Evolutionary conservation across 108 stramenopile species (phyloP), one percentile per base, ranked within the genome.

Genomic region (Fragilariopsis cylindrus): DNA sequence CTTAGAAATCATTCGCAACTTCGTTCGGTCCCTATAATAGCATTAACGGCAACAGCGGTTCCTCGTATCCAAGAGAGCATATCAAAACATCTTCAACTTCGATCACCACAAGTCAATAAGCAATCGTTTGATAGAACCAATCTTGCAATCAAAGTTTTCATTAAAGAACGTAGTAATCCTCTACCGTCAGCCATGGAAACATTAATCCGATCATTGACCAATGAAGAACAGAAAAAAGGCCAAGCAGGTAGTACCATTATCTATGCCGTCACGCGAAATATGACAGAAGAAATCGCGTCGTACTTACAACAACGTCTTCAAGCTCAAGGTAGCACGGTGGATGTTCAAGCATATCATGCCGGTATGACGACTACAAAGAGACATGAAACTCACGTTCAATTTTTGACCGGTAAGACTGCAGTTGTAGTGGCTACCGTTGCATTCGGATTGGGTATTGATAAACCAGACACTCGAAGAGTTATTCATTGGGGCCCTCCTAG

Each of bases 391-490:
- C 96, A 98, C 72, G 74, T 64, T 12, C 76, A 81, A 7, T 99
- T 96, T 79, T 84, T 96, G 70, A 85, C 86, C 4, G 97, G 97
- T 7, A 78, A 73, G 54, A 85, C 81, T 19, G 41, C 81, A 3
- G 85, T 98, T 18, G 90, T 99, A 56, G 96, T 97, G 13, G 98
- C 98, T 0, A 99, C 99, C 2, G 86, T 93, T 0, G 99, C 98
- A 4, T 99, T 98, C 76, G 99, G 99, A 9, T 96, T 99, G 96
- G 99, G 99, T 4, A 98, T 99, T 74, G 98, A 98, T 78, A 85
- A 83, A 62, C 75, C 78, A 9, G 82, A 87, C 53, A 83, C 72
- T 12, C 82, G 98, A 18, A 78, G 84, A 12, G 97, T 99, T 55
- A 71, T 98, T 48, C 97, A 98, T 79, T 94, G 76, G 73, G 88